These are phyloP conservation scores for Gilbertella persicaria DNA, from an alignment of 371 early-diverging fungal species.

Conservation along the genomic window DNA sequence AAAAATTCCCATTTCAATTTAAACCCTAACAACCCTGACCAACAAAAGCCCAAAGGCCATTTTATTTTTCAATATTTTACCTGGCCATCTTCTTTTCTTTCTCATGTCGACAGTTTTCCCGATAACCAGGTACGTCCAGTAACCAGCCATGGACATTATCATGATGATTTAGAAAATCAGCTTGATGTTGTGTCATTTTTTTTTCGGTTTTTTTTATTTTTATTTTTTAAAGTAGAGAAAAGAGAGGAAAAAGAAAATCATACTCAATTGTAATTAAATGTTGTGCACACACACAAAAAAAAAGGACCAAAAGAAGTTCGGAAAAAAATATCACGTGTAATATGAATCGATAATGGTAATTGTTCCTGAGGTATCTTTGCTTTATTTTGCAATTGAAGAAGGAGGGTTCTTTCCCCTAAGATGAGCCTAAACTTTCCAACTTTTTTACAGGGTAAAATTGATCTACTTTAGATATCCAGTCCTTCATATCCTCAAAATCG, in stretches of 20 bases:
- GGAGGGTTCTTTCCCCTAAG: neutral
- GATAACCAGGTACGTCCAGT: conserved; percentile 21
- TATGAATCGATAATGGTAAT: conserved; percentile 1
- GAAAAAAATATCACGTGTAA: conserved; percentile 24
- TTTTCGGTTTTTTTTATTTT: neutral
- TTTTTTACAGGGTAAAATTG: conserved; percentile 52
- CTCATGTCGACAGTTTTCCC: conserved; percentile 9
- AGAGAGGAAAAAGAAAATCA: conserved; percentile 3
- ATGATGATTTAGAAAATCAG: neutral
- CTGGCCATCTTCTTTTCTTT: neutral
- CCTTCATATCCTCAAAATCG: conserved; percentile 62
- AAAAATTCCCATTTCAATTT: conserved; percentile 3
- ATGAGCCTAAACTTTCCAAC: conserved; percentile 4
- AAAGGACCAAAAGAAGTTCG: neutral
- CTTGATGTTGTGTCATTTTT: conserved; percentile 4
- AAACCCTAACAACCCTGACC: conserved; percentile 8
- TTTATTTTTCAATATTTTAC: neutral
- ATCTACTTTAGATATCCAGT: conserved; percentile 76
- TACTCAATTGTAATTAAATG: too few species aligned
- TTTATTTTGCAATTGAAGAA: neutral
- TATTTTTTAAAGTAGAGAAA: neutral
- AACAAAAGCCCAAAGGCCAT: neutral
- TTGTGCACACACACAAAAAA: neutral
- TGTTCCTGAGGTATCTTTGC: conserved; percentile 4
- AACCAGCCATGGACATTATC: conserved; percentile 28